phyloP scores from a whole-genome alignment of 2,329 filamentous ascomycete genomes.

The Colletotrichum salicis region DNA sequence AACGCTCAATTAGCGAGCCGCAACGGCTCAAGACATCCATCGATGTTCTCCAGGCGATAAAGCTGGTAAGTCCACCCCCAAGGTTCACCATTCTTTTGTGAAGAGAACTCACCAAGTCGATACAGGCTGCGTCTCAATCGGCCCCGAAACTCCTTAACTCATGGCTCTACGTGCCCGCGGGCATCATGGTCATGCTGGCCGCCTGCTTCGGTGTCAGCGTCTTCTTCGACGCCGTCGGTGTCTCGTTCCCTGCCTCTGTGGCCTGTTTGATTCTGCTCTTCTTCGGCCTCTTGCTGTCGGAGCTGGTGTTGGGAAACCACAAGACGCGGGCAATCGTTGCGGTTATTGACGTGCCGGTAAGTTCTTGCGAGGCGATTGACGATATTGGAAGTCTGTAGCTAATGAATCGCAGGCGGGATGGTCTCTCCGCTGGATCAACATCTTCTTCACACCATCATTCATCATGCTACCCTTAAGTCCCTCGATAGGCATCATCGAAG shows the following conservation, averaged over 20 bases:
- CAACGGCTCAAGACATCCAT: neutral
- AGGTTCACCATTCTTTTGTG: neutral
- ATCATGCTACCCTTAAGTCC: constrained; percentile 68
- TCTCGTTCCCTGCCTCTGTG: constrained; percentile 70
- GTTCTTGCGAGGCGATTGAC: constrained; percentile 6
- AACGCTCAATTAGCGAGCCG: neutral
- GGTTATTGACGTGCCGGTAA: constrained; percentile 64
- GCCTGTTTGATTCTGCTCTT: constrained; percentile 68
- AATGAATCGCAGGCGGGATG: constrained; percentile 59
- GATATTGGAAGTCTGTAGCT: neutral
- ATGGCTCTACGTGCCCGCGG: constrained; percentile 64
- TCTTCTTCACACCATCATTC: constrained; percentile 70
- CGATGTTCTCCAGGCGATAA: constrained; percentile 20
- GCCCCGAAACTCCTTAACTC: constrained; percentile 43
- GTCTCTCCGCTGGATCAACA: constrained; percentile 67
- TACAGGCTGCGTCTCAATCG: constrained; percentile 19
- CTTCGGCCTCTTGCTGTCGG: constrained; percentile 57
- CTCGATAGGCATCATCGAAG: constrained; percentile 62
- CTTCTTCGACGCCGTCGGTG: constrained; percentile 55
- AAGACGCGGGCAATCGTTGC: constrained; percentile 59
- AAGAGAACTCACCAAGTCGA: fast-evolving
- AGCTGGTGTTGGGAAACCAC: constrained; percentile 58
- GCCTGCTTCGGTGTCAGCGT: constrained; percentile 56
- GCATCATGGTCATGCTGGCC: constrained; percentile 52
- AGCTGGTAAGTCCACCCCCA: constrained; percentile 13